Percentiles rank a stretch among this genome's conserved stretches.
Evolutionary conservation across 768 basidiomycete species (phyloP).

Genomic region (Suillus fuscotomentosus): DNA sequence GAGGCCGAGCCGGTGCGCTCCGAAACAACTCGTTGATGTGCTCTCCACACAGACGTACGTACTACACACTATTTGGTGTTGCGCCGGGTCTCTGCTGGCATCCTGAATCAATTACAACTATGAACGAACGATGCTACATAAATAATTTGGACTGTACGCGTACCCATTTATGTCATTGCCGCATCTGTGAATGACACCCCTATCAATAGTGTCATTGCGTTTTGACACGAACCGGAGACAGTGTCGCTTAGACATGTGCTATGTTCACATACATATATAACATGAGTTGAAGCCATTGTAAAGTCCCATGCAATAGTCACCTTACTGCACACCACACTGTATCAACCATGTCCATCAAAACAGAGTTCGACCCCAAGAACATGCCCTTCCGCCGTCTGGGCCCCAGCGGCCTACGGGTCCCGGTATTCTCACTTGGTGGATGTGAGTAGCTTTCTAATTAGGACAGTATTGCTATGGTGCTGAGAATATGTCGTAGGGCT

Average conservation of each 20-base stretch:
- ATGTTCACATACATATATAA: conserved; percentile 15
- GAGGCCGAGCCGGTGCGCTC: too few relatives aligned
- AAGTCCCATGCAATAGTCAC: neutral
- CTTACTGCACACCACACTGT: neutral
- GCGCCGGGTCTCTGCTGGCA: too few relatives aligned
- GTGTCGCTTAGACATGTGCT: conserved; percentile 12
- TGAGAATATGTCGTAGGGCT: conserved; percentile 30
- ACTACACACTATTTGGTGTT: too few relatives aligned
- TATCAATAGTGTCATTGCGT: neutral
- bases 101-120: too few relatives aligned
- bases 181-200: neutral
- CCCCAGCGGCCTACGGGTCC: conserved; percentile 46
- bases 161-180: neutral
- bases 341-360: conserved; percentile 21
- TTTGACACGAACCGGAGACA: neutral
- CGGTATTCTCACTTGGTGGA: conserved; percentile 51
- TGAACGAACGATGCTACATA: too few relatives aligned
- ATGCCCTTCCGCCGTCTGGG: conserved; percentile 45
- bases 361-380: conserved; percentile 38
- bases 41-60: too few relatives aligned
- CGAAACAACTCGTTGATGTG: too few relatives aligned
- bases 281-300: neutral
- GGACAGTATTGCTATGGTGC: neutral
- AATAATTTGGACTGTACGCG: too few relatives aligned
- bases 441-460: conserved; percentile 27